Evolutionary conservation across 352 stramenopile species (phyloP).

Genomic region (Globisporangium spinosum): DNA sequence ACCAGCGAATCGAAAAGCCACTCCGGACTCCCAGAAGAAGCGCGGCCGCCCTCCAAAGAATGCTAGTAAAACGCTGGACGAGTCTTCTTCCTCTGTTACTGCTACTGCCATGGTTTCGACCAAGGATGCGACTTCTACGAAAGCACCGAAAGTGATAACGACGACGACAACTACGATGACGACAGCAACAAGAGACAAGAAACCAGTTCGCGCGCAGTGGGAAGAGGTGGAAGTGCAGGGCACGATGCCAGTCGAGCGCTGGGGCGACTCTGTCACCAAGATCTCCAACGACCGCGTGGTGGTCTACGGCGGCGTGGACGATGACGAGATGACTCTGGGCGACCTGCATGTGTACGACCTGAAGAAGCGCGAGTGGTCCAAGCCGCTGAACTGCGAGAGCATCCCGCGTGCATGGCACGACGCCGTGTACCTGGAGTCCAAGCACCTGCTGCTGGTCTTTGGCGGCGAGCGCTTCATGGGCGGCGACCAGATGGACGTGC

Average conservation of each 20-base stretch:
- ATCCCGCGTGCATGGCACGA: slow-evolving; percentile 89
- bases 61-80: neutral
- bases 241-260: slow-evolving; percentile 50
- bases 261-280: slow-evolving; percentile 88
- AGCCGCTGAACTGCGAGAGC: slow-evolving; percentile 88
- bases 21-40: slow-evolving; percentile 45
- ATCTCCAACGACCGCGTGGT: slow-evolving; percentile 86
- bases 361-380: slow-evolving; percentile 63
- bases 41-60: slow-evolving; percentile 26
- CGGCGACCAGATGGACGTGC: slow-evolving; percentile 61
- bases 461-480: slow-evolving; percentile 80
- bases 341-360: slow-evolving; percentile 89
- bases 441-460: slow-evolving; percentile 91
- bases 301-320: slow-evolving; percentile 90
- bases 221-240: slow-evolving; percentile 37
- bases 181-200: slow-evolving; percentile 19
- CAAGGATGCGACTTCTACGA: slow-evolving; percentile 5
- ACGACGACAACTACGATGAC: neutral
- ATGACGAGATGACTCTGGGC: slow-evolving; percentile 77
- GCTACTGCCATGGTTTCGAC: neutral
- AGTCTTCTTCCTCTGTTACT: neutral
- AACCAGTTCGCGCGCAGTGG: slow-evolving; percentile 35
- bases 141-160: neutral
- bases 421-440: slow-evolving; percentile 82
- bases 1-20: slow-evolving; percentile 23